phyloP scores from a whole-genome alignment of 2,329 filamentous ascomycete species.

The Penicillium oxalicum region DNA sequence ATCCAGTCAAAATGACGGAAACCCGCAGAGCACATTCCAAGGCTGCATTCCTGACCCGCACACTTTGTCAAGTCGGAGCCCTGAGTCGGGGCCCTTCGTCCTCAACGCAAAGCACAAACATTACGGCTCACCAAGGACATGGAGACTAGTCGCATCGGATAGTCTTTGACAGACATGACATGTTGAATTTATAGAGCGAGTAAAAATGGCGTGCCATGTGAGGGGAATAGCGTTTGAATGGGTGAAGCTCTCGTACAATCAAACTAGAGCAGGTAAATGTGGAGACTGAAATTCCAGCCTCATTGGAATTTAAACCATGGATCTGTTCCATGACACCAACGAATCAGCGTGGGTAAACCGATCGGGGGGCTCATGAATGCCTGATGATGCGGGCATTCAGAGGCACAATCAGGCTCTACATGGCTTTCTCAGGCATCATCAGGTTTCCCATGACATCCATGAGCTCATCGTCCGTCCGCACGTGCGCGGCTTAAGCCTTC shows the following conservation, averaged over 20 bases:
- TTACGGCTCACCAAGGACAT: no score
- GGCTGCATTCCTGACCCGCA: conserved; percentile 11
- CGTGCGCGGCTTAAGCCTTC: conserved; percentile 14
- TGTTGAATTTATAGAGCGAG: no score
- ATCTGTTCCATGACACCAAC: neutral
- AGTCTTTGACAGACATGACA: no score
- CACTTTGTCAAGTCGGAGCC: neutral
- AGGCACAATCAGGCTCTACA: conserved; percentile 1
- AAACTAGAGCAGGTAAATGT: neutral
- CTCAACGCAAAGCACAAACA: no score
- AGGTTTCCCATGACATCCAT: conserved; percentile 1
- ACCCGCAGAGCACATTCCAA: conserved; percentile 18
- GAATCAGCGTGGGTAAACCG: conserved; percentile 2
- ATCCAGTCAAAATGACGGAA: conserved; percentile 18
- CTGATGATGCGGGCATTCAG: neutral
- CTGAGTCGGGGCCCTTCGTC: no score
- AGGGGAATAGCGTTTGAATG: no score
- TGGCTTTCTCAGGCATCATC: neutral
- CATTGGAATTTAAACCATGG: conserved; percentile 11
- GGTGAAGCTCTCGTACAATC: no score
- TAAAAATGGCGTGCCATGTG: no score
- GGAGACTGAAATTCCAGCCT: conserved; percentile 1
- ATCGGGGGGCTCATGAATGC: neutral
- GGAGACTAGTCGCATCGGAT: no score
- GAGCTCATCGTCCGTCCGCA: conserved; percentile 16